Evolutionary conservation across 352 stramenopile genomes (phyloP).

Genomic region (Saprolegnia parasitica): DNA sequence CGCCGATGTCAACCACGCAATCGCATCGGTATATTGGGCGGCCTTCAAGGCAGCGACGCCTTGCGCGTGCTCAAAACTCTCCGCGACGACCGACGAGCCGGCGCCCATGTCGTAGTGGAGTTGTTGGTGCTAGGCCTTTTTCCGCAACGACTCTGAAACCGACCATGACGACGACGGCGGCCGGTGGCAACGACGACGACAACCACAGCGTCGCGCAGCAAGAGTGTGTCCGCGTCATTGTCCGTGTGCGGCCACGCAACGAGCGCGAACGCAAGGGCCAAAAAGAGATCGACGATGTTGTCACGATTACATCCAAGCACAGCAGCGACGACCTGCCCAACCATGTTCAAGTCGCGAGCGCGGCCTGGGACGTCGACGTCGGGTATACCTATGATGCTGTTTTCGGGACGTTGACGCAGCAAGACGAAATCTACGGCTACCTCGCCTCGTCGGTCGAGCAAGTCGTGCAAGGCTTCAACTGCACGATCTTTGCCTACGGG

Average conservation of each 20-base stretch:
- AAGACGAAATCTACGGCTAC: constrained; percentile 75
- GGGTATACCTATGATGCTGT: constrained; percentile 68
- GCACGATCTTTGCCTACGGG: constrained; percentile 89
- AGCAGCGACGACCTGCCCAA: constrained; percentile 16
- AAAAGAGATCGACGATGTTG: neutral
- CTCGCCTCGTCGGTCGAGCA: constrained; percentile 62
- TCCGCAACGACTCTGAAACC: neutral
- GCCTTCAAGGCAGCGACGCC: neutral
- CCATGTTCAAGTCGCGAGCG: neutral
- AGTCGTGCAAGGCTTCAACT: constrained; percentile 85
- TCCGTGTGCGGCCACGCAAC: constrained; percentile 75
- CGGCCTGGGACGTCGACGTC: constrained; percentile 11
- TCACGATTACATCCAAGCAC: neutral
- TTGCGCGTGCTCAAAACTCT: constrained; percentile 3
- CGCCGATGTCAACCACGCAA: constrained; percentile 11
- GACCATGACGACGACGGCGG: neutral
- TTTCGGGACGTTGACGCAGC: constrained; percentile 48
- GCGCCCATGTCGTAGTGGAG: neutral
- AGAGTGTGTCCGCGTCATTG: constrained; percentile 68
- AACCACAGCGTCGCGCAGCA: neutral
- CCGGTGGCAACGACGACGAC: neutral
- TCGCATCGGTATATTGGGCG: constrained; percentile 7
- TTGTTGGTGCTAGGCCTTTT: neutral
- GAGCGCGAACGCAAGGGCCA: constrained; percentile 42
- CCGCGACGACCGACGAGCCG: neutral